phyloP scores from a whole-genome alignment of 2,329 filamentous ascomycete genomes.

The Samsoniella hepiali region DNA sequence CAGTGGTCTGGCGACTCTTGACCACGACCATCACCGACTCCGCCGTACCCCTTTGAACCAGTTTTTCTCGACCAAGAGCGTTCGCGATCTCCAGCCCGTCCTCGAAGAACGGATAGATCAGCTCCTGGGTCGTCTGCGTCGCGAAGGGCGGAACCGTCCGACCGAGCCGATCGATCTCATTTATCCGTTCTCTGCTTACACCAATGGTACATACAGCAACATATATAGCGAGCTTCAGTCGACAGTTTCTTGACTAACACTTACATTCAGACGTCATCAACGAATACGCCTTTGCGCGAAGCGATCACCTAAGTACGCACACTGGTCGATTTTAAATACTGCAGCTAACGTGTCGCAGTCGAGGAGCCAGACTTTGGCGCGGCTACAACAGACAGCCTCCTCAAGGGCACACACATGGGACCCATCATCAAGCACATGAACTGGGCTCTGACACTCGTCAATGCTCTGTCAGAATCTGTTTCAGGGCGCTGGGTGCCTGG shows the following conservation, averaged over 20 bases:
- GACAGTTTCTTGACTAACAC: neutral
- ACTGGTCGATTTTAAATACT: neutral
- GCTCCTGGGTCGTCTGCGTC: slow-evolving; percentile 31
- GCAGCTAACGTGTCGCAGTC: slow-evolving; percentile 23
- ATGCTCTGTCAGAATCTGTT: slow-evolving; percentile 35
- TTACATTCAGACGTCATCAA: slow-evolving; percentile 35
- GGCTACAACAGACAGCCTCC: slow-evolving; percentile 34
- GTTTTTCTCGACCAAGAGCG: slow-evolving; percentile 37
- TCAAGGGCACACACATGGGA: slow-evolving; percentile 38
- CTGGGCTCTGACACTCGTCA: slow-evolving; percentile 35
- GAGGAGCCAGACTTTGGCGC: slow-evolving; percentile 35
- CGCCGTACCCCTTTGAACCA: slow-evolving; percentile 35
- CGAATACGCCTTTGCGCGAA: slow-evolving; percentile 38
- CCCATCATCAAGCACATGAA: slow-evolving; percentile 36
- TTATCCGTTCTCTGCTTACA: slow-evolving; percentile 38
- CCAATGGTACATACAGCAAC: slow-evolving; percentile 30
- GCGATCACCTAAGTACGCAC: slow-evolving; percentile 30
- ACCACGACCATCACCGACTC: slow-evolving; percentile 33
- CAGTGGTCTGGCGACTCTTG: slow-evolving; percentile 34
- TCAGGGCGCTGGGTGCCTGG: slow-evolving; percentile 34
- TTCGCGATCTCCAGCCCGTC: slow-evolving; percentile 37
- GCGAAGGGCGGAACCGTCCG: slow-evolving; percentile 26
- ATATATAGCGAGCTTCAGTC: neutral
- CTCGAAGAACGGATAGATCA: slow-evolving; percentile 36
- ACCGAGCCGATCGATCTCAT: slow-evolving; percentile 33